Percentiles rank a stretch among this genome's conserved stretches.
Conservation (phyloP, 2,329 filamentous ascomycete genomes). For the Penicillium sp. region DNA sequence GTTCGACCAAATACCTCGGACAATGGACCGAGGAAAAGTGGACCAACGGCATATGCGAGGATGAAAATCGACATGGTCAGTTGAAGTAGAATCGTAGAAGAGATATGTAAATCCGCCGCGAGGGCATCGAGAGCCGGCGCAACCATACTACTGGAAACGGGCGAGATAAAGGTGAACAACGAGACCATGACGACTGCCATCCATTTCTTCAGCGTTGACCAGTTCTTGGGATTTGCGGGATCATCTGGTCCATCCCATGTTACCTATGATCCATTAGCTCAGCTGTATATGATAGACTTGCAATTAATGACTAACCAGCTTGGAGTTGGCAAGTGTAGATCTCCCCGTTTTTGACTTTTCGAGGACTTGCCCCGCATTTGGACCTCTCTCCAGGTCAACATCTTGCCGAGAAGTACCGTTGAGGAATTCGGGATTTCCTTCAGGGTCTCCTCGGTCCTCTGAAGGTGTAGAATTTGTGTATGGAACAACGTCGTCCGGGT, state of each 20-base stretch:
- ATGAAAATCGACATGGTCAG: slow-evolving; percentile 58
- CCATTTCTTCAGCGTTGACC: slow-evolving; percentile 59
- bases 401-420: neutral
- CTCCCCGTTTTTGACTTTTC: slow-evolving; percentile 4
- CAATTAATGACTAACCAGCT: neutral
- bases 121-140: slow-evolving; percentile 55
- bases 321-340: slow-evolving; percentile 1
- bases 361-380: neutral
- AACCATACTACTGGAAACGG: slow-evolving; percentile 63
- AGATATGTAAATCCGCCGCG: slow-evolving; percentile 55
- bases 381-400: neutral
- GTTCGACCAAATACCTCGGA: slow-evolving; percentile 59
- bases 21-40: slow-evolving; percentile 53
- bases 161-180: slow-evolving; percentile 62
- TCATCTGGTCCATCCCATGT: slow-evolving; percentile 56
- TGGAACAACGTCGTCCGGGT: neutral
- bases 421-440: neutral
- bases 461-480: neutral
- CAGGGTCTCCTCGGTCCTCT: neutral
- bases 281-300: neutral
- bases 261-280: slow-evolving; percentile 34
- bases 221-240: slow-evolving; percentile 53
- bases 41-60: slow-evolving; percentile 55
- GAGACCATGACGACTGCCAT: slow-evolving; percentile 55
- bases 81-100: slow-evolving; percentile 44